These are phyloP conservation scores for Aphanomyces astaci DNA, from an alignment of 352 stramenopile genomes.

Conservation along the genomic window DNA sequence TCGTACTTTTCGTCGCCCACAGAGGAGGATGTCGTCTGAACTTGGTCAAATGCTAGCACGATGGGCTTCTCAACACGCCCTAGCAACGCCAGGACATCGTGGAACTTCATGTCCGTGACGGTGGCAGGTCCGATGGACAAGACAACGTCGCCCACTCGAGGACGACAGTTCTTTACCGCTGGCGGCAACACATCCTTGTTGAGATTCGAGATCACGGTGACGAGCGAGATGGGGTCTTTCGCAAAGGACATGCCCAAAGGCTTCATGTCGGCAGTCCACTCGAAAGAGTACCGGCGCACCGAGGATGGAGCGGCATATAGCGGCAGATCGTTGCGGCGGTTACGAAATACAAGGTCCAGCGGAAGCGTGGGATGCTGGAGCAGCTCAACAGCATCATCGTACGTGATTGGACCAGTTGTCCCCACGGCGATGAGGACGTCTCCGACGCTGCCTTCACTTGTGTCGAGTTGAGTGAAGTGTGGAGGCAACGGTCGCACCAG, in stretches of 20 bases:
- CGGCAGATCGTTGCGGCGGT: constrained; percentile 4
- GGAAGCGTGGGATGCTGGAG: not conserved
- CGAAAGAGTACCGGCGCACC: not conserved
- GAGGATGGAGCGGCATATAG: not conserved
- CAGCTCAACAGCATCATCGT: not conserved
- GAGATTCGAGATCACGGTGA: constrained; percentile 58
- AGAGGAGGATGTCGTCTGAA: not conserved
- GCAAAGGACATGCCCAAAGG: constrained; percentile 62
- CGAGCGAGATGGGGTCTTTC: constrained; percentile 67
- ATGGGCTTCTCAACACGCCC: not conserved
- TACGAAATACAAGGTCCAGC: constrained; percentile 2
- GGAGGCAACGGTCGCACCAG: constrained; percentile 2
- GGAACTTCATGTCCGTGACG: constrained; percentile 10
- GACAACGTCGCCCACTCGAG: constrained; percentile 56
- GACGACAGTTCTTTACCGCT: constrained; percentile 42
- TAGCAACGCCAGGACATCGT: constrained; percentile 4
- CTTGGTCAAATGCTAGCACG: not conserved
- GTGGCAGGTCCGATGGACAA: constrained; percentile 35
- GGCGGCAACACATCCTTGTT: constrained; percentile 51
- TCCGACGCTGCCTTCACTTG: not conserved
- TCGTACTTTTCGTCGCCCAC: not conserved
- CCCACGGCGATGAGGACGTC: not conserved
- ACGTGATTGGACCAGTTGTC: not conserved
- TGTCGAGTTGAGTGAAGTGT: not conserved
- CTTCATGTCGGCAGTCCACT: constrained; percentile 21